Evolutionary conservation across 495 filamentous ascomycete genomes (phyloP).

Genomic region (Cladorrhinum samala): DNA sequence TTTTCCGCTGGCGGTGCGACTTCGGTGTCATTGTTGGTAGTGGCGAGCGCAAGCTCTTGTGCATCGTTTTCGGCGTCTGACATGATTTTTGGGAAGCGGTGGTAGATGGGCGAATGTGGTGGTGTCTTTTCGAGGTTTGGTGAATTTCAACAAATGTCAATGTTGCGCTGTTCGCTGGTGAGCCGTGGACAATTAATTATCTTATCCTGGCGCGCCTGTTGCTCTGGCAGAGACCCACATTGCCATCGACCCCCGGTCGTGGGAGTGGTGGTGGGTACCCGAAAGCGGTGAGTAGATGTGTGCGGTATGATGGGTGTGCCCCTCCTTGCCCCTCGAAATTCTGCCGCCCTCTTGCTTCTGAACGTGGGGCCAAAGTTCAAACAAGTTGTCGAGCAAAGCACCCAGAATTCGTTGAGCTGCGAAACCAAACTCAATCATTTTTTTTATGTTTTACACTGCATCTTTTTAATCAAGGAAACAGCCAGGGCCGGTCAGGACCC

Average conservation of each 20-base stretch:
- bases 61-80: conserved; percentile 8
- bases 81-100: not conserved
- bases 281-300: conserved; percentile 13
- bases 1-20: conserved; percentile 42
- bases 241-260: not conserved
- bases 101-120: conserved; percentile 5
- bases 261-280: not conserved
- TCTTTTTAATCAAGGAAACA: conserved; percentile 1
- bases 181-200: too few species aligned
- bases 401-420: conserved; percentile 7
- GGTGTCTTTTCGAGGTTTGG: not conserved
- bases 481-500: conserved; percentile 7
- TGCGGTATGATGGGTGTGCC: not conserved
- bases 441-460: conserved; percentile 12
- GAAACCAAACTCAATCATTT: not conserved
- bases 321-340: conserved; percentile 27
- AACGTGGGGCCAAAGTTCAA: conserved; percentile 24
- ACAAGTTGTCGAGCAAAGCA: not conserved
- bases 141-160: not conserved
- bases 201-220: not conserved
- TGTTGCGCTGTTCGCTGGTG: too few species aligned
- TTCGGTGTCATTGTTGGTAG: conserved; percentile 37
- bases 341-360: conserved; percentile 17
- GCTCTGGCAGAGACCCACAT: conserved; percentile 1
- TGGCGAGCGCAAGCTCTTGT: conserved; percentile 29